Conservation (phyloP, 2,329 filamentous ascomycete species). For the Colletotrichum liaoningense region DNA sequence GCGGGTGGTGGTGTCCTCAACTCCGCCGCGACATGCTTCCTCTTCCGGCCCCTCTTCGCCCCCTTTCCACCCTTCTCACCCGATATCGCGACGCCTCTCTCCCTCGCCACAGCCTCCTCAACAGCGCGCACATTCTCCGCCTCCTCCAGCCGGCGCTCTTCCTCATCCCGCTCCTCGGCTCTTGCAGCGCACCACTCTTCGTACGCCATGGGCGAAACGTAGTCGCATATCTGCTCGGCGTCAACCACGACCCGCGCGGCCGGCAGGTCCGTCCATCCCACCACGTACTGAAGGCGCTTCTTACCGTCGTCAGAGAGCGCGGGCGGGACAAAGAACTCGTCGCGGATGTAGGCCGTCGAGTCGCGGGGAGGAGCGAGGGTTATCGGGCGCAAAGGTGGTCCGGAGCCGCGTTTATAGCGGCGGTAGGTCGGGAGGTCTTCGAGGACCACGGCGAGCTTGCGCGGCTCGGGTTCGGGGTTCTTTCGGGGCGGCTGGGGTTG, state of each 20-base stretch:
- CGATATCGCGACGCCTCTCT: not conserved
- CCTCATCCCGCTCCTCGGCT: constrained; percentile 55
- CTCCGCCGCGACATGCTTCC: not conserved
- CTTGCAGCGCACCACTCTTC: constrained; percentile 67
- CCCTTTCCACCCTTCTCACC: constrained; percentile 1
- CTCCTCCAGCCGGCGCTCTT: constrained; percentile 44
- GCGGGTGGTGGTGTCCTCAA: not conserved
- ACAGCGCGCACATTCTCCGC: constrained; percentile 38
- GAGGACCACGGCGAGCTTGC: constrained; percentile 32
- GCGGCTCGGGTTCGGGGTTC: not conserved
- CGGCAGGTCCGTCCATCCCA: constrained; percentile 66
- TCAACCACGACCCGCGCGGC: constrained; percentile 59
- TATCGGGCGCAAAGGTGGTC: constrained; percentile 60
- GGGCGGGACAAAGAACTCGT: constrained; percentile 60
- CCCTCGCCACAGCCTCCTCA: constrained; percentile 13
- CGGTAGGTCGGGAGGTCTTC: constrained; percentile 30
- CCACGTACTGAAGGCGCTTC: constrained; percentile 63
- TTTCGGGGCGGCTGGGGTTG: not conserved
- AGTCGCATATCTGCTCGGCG: constrained; percentile 63
- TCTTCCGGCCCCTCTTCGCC: not conserved
- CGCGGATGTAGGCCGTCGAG: constrained; percentile 67
- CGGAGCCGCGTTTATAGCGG: constrained; percentile 55
- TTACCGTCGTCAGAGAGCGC: constrained; percentile 48
- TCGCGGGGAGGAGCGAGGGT: constrained; percentile 61
- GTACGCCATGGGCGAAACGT: constrained; percentile 66